Conservation (phyloP, 2,329 filamentous ascomycete species). For the Juglanconis oblonga region DNA sequence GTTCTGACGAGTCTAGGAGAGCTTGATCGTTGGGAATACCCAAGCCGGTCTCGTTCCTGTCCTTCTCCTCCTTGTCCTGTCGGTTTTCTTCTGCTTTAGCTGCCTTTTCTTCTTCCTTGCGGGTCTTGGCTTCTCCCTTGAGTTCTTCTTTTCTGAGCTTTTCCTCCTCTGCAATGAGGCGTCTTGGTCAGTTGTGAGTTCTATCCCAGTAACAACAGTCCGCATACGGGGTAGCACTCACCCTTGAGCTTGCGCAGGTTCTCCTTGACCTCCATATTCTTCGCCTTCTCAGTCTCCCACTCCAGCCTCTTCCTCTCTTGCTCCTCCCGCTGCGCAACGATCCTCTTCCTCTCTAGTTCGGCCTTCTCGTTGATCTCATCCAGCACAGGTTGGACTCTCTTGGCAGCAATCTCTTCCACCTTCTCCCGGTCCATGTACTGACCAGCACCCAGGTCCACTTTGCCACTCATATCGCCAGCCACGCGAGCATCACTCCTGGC, state of each 20-base stretch:
- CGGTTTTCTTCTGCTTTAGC: conserved; percentile 46
- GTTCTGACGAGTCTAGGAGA: not conserved
- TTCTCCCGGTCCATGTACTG: conserved; percentile 75
- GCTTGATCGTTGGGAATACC: not conserved
- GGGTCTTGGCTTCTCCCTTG: conserved; percentile 58
- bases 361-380: conserved; percentile 82
- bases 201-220: not conserved
- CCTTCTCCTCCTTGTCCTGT: conserved; percentile 43
- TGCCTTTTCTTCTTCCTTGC: conserved; percentile 41
- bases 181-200: not conserved
- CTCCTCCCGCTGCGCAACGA: conserved; percentile 61
- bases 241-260: conserved; percentile 37
- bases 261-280: conserved; percentile 28
- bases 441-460: conserved; percentile 72
- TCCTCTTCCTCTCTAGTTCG: conserved; percentile 66
- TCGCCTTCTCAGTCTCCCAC: conserved; percentile 52
- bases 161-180: conserved; percentile 49
- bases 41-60: conserved; percentile 31
- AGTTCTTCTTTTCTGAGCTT: conserved; percentile 62
- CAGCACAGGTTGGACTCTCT: conserved; percentile 75
- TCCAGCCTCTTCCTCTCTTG: conserved; percentile 63
- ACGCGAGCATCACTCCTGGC: conserved; percentile 60
- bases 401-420: conserved; percentile 75
- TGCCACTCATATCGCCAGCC: conserved; percentile 47
- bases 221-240: conserved; percentile 27